Evolutionary conservation across 2,329 filamentous ascomycete species (phyloP), one percentile per base, ranked within the genome.

Genomic region (Curvularia lunata): DNA sequence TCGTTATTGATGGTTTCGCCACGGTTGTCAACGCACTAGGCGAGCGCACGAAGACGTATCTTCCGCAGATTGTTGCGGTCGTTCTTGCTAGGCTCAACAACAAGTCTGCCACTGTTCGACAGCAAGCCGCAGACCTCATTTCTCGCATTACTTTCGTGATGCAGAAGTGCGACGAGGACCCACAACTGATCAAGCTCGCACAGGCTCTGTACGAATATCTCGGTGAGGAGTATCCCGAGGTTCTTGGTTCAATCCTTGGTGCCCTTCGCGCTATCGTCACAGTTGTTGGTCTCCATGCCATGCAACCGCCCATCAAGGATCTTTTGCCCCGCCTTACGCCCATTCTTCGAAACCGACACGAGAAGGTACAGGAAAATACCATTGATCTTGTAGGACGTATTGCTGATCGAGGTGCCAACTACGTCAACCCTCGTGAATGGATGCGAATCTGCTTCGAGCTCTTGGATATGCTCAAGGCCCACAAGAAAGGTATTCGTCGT

Each of bases 371-470:
- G 77, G 95, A 99, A 73, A 99, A 99, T 78, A 98, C 95, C 0
- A 98, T 99, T 69, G 95, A 99, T 76, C 85, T 99, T 2, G 95
- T 99, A 19, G 95, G 95, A 54, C 94, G 95, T 83, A 98, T 99
- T 68, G 95, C 96, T 16, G 95, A 99, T 78, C 91, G 95, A 65
- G 96, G 95, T 1, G 93, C 95, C 1, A 95, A 99, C 78, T 94
- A 91, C 63, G 95, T 99, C 75, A 97, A 97, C 74, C 93, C 95
- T 13, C 87, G 95, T 72, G 95, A 99, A 79, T 99, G 95, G 95
- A 99, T 99, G 96, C 89, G 95, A 75, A 99, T 99, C 76, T 99
- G 95, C 81, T 99, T 99, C 78, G 95, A 99, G 81, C 83, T 99
- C 52, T 87, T 99, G 28, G 95, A 99, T 79, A 99, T 99, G 95